These are phyloP conservation scores for Candida labiduridarum DNA, from an alignment of 1,139 yeast species.

Conservation along the genomic window DNA sequence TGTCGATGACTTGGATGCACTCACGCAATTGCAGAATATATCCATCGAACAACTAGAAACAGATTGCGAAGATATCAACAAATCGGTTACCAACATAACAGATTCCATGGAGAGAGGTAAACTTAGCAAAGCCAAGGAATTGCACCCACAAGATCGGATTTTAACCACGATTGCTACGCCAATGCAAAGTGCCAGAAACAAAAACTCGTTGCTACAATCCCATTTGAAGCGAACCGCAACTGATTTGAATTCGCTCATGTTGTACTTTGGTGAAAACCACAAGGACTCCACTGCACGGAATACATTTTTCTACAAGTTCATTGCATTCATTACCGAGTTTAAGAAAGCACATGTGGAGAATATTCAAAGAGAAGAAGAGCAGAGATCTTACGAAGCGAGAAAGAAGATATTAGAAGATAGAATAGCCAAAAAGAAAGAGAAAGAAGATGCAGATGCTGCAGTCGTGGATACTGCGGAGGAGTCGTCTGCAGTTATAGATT, in stretches of 20 bases:
- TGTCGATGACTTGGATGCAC: slow-evolving; percentile 71
- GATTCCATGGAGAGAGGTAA: slow-evolving; percentile 69
- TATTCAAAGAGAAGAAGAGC: slow-evolving; percentile 50
- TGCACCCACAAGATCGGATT: slow-evolving; percentile 82
- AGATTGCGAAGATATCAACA: slow-evolving; percentile 68
- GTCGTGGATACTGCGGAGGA: slow-evolving; percentile 21
- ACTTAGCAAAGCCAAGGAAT: slow-evolving; percentile 61
- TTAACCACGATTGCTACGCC: slow-evolving; percentile 49
- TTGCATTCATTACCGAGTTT: slow-evolving; percentile 41
- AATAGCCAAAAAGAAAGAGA: slow-evolving; percentile 15
- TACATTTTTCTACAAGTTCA: slow-evolving; percentile 41
- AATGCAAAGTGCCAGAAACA: slow-evolving; percentile 63
- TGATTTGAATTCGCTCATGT: slow-evolving; percentile 65
- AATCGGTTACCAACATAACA: slow-evolving; percentile 53
- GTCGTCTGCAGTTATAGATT: slow-evolving; percentile 37
- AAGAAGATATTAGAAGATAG: slow-evolving; percentile 37
- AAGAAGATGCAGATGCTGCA: slow-evolving; percentile 16
- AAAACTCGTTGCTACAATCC: slow-evolving; percentile 55
- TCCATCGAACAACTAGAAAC: slow-evolving; percentile 74
- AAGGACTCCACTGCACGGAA: slow-evolving; percentile 51
- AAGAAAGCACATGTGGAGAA: slow-evolving; percentile 51
- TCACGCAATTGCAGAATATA: slow-evolving; percentile 64
- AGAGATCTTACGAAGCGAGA: slow-evolving; percentile 40
- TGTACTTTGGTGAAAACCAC: slow-evolving; percentile 81
- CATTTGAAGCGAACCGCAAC: slow-evolving; percentile 58